Evolutionary conservation across 148 eudicot species (phyloP).

Genomic region (Dianthus caryophyllus): DNA sequence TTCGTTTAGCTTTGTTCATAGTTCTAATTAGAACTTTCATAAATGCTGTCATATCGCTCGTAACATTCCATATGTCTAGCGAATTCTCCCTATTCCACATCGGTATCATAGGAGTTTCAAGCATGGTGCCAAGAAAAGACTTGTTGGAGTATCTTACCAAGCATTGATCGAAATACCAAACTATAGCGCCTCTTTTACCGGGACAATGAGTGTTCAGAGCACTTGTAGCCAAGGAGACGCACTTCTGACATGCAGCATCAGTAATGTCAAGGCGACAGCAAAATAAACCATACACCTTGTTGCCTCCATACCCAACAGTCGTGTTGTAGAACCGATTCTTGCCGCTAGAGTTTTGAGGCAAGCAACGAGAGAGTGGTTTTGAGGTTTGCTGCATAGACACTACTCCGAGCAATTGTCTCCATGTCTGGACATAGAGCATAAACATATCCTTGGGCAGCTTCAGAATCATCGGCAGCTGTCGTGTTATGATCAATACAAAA

Average conservation of each 20-base stretch:
- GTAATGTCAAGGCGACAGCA: conserved; percentile 29
- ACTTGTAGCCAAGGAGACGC: conserved; percentile 16
- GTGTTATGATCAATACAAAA: not conserved
- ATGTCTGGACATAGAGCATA: conserved; percentile 33
- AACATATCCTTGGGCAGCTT: conserved; percentile 22
- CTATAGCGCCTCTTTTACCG: conserved; percentile 26
- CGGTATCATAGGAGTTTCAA: conserved; percentile 32
- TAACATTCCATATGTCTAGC: conserved; percentile 26
- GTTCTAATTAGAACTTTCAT: conserved; percentile 23
- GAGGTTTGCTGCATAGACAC: conserved; percentile 24
- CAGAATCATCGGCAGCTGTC: conserved; percentile 9
- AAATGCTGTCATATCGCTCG: conserved; percentile 25
- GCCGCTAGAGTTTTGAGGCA: conserved; percentile 22
- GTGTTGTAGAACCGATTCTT: conserved; percentile 23
- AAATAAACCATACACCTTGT: conserved; percentile 31
- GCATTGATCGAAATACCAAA: conserved; percentile 35
- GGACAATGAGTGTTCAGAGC: conserved; percentile 26
- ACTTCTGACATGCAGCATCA: conserved; percentile 22
- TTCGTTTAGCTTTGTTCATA: conserved; percentile 21
- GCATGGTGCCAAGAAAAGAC: conserved; percentile 30
- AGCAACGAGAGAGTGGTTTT: conserved; percentile 23
- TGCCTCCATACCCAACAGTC: conserved; percentile 23
- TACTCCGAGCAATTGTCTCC: conserved; percentile 6
- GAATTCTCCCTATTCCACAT: conserved; percentile 37
- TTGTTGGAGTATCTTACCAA: conserved; percentile 23